These are phyloP conservation scores for Luzula sylvatica DNA, from an alignment of 176 grass and related monocot species.

Conservation along the genomic window DNA sequence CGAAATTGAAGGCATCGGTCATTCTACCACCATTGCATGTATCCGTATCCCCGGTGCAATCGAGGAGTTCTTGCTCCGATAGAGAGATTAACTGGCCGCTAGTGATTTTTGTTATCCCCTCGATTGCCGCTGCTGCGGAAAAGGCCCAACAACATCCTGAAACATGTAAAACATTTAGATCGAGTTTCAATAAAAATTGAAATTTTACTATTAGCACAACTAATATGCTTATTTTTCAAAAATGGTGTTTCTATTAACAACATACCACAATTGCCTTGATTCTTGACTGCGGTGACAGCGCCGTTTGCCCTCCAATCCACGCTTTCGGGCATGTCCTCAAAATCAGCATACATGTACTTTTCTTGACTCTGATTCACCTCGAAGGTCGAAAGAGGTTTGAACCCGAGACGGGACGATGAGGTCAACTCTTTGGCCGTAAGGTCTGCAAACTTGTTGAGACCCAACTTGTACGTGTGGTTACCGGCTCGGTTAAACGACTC, in stretches of 20 bases:
- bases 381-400: not conserved
- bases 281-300: constrained; percentile 19
- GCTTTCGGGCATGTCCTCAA: not conserved
- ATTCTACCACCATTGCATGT: not conserved
- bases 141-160: constrained; percentile 40
- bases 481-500: constrained; percentile 21
- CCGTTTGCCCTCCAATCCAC: constrained; percentile 20
- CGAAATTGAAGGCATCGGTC: constrained; percentile 9
- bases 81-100: constrained; percentile 12
- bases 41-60: not conserved
- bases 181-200: no score
- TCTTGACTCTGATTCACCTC: not conserved
- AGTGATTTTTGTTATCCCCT: constrained; percentile 16
- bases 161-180: no score
- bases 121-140: constrained; percentile 24
- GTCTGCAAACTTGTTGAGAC: constrained; percentile 27
- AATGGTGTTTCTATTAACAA: not conserved
- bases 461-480: constrained; percentile 15
- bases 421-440: constrained; percentile 33
- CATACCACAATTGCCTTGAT: constrained; percentile 22
- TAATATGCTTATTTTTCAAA: no score
- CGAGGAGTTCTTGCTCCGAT: constrained; percentile 23
- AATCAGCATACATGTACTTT: constrained; percentile 14
- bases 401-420: not conserved
- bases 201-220: no score